Base-by-base conservation (phyloP, 345 rosid genomes). In the Populus deltoides region DNA sequence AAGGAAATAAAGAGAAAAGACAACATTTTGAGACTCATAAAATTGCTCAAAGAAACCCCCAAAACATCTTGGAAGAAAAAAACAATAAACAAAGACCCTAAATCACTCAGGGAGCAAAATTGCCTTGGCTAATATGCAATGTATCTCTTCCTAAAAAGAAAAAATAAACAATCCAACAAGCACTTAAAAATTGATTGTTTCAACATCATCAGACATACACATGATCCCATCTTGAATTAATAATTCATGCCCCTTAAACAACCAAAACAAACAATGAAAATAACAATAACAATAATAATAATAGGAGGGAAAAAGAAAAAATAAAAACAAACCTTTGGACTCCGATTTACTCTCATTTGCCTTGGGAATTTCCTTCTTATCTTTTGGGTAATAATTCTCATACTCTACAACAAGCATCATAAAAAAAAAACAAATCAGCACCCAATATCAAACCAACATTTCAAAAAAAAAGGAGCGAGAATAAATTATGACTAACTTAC, bases 371-470 rank as follows among this genome's bases (percentile, higher is more conserved):
- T 79, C 85, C 84, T 81, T 83, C 81, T 80, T 86, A 29, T 79
- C 65, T 75, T 85, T 88, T 4, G 91, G 89, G n/a, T 18, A 66
- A 63, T 79, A 88, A 66, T 86, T 86, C 76, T 82, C 85, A 79
- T 72, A 82, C 9, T 80, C 91, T 88, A 72, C 72, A 78, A 47
- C 8, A 63, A 75, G 27, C 68, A 53, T 35, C 49, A 70, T 68
- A 11, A 71, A 70, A 33, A 33, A 33, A 33, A 33, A 31, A 1
- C 7, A 41, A 67, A 18, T 10, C 25, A 35, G 45, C 68, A 75
- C 22, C 15, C 10, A 41, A 33, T 12, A 55, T 41, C 66, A 82
- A 16, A 5, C 31, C 17, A 5, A 25, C 31, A 51, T 35, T 59
- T 16, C 31, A 11, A 35, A 57, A 11, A 31, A 2, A 24, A 13